Evolutionary conservation across 805 yeast genomes (phyloP).

Genomic region (Suhomyces vadensis): DNA sequence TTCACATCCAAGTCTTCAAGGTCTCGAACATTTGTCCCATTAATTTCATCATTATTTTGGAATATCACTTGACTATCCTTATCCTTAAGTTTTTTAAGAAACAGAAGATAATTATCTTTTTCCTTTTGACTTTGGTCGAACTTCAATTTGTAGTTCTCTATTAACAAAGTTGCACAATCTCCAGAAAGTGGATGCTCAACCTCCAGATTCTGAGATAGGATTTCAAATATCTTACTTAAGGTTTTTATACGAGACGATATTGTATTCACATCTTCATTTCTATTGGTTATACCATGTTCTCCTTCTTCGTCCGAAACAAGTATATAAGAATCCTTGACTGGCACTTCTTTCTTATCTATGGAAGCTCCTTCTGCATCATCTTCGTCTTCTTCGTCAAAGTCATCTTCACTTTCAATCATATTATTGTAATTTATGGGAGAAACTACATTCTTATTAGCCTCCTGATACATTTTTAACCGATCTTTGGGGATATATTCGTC

Average conservation of each 20-base stretch:
- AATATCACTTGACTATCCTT: conserved; percentile 18
- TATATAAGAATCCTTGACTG: conserved; percentile 15
- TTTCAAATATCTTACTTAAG: conserved; percentile 65
- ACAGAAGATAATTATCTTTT: conserved; percentile 73
- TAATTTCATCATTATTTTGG: conserved; percentile 9
- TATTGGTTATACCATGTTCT: conserved; percentile 4
- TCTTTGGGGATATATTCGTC: conserved; percentile 39
- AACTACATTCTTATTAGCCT: conserved; percentile 23
- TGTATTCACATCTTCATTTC: conserved; percentile 19
- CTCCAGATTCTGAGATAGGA: conserved; percentile 66
- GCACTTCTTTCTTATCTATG: conserved; percentile 19
- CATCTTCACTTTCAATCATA: conserved; percentile 32
- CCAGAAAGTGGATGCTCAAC: conserved; percentile 83
- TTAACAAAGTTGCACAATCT: conserved; percentile 73
- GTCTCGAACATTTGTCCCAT: not conserved
- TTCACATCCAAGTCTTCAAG: conserved; percentile 43
- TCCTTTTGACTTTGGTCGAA: conserved; percentile 76
- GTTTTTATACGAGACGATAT: conserved; percentile 53
- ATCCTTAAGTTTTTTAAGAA: conserved; percentile 64
- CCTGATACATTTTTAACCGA: conserved; percentile 36
- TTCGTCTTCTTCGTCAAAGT: conserved; percentile 21
- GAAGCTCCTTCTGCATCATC: conserved; percentile 18
- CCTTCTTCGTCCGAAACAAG: conserved; percentile 10
- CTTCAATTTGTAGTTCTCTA: conserved; percentile 63
- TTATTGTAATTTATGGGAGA: conserved; percentile 27